phyloP scores from a whole-genome alignment of 192 early-diverging fungal genomes.

The Umbelopsis sp. region DNA sequence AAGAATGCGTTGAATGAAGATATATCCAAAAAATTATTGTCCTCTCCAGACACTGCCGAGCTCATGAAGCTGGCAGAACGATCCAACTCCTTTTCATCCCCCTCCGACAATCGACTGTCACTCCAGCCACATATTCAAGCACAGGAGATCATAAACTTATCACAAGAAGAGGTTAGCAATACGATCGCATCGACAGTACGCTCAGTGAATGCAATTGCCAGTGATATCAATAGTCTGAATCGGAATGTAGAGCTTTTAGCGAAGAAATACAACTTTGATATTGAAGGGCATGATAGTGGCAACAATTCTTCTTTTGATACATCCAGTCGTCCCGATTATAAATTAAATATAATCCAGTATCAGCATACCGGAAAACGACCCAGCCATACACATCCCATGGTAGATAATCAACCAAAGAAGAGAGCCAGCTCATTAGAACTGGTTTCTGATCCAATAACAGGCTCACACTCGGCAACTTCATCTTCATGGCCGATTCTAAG shows the following conservation, averaged over 20 bases:
- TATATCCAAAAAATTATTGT: background rate
- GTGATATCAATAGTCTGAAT: background rate
- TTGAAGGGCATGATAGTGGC: background rate
- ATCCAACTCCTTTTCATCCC: too few relatives aligned
- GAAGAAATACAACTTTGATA: slow-evolving; percentile 1
- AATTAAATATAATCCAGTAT: slow-evolving; percentile 14
- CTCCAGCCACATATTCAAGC: background rate
- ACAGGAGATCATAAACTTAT: background rate
- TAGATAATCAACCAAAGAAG: background rate
- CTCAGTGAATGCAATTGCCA: background rate
- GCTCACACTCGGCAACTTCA: too few relatives aligned
- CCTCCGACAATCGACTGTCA: background rate
- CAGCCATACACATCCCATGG: background rate
- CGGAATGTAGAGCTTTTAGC: slow-evolving; percentile 14
- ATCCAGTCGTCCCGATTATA: background rate
- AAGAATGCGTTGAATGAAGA: background rate
- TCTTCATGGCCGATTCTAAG: too few relatives aligned
- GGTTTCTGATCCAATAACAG: too few relatives aligned
- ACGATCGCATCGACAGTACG: slow-evolving; percentile 9
- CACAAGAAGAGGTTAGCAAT: background rate
- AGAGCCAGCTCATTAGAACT: background rate
- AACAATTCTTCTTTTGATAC: background rate
- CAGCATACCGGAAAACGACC: slow-evolving; percentile 1
- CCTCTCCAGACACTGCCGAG: background rate
- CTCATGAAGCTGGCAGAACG: background rate